A percentile compares a stretch with the other conserved stretches of the same genome.
Conservation (phyloP, 805 yeast genomes). For the Candida sakaeoensis region DNA sequence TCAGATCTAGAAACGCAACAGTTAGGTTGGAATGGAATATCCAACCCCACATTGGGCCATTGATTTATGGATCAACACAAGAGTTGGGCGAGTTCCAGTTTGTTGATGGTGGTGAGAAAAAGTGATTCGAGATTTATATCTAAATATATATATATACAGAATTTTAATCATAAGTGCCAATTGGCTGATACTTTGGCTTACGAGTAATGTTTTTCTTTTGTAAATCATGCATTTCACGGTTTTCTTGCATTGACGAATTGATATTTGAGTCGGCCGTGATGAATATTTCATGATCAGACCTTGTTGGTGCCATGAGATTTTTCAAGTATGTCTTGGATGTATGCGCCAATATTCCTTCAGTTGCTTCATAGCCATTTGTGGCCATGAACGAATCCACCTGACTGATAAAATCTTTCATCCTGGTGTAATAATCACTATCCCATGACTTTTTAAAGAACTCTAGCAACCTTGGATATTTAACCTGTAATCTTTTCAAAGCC, state of each 20-base stretch:
- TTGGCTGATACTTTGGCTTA: constrained; percentile 22
- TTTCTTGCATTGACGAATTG: constrained; percentile 4
- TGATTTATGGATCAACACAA: constrained; percentile 59
- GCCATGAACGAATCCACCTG: constrained; percentile 6
- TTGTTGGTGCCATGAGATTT: not conserved
- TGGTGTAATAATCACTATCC: constrained; percentile 1
- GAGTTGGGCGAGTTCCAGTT: constrained; percentile 26
- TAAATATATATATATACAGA: constrained; percentile 3
- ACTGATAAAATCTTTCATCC: constrained; percentile 3
- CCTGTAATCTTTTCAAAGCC: not conserved
- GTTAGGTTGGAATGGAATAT: constrained; percentile 83
- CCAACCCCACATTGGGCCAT: constrained; percentile 86
- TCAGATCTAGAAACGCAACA: constrained; percentile 60
- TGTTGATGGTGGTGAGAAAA: constrained; percentile 16
- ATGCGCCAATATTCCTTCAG: not conserved
- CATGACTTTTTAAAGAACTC: constrained; percentile 2
- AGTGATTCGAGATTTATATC: not conserved
- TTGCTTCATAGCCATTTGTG: not conserved
- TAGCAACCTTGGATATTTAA: constrained; percentile 1
- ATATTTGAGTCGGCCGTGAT: constrained; percentile 3
- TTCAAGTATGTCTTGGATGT: not conserved
- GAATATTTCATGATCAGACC: not conserved
- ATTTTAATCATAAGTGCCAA: constrained; percentile 15
- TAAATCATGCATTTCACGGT: constrained; percentile 14
- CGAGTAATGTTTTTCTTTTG: constrained; percentile 17